Conservation (phyloP, 305 asterid species). For the Fraxinus nigra region DNA sequence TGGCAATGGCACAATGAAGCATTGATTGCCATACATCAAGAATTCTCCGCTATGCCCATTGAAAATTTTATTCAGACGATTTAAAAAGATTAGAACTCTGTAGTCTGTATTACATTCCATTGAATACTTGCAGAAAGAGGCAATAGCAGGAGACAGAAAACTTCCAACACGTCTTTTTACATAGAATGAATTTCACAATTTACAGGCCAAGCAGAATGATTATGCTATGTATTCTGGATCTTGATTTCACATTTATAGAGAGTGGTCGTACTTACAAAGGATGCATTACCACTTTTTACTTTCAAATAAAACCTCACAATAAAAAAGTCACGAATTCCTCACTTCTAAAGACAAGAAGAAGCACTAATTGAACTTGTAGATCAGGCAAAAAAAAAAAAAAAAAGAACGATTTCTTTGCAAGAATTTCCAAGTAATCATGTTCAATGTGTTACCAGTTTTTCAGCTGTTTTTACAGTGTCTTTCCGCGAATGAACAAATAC, state of each 20-base stretch:
- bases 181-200: background rate
- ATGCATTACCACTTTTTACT: background rate
- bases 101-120: background rate
- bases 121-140: background rate
- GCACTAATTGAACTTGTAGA: background rate
- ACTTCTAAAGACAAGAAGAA: background rate
- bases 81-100: background rate
- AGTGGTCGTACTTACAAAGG: background rate
- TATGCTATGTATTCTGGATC: background rate
- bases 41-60: background rate
- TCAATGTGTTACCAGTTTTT: slow-evolving; percentile 61
- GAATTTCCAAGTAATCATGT: slow-evolving; percentile 9
- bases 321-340: background rate
- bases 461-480: slow-evolving; percentile 96
- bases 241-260: background rate
- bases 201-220: background rate
- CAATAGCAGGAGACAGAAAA: background rate
- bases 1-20: background rate
- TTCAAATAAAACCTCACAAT: background rate
- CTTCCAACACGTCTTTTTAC: background rate
- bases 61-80: background rate
- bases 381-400: background rate
- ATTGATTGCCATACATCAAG: background rate
- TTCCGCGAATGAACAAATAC: slow-evolving; percentile 97
- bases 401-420: background rate